A percentile compares a stretch with the other conserved stretches of the same genome.
These are phyloP conservation scores for Picea abies DNA, from an alignment of 83 land plant species.

Conservation along the genomic window DNA sequence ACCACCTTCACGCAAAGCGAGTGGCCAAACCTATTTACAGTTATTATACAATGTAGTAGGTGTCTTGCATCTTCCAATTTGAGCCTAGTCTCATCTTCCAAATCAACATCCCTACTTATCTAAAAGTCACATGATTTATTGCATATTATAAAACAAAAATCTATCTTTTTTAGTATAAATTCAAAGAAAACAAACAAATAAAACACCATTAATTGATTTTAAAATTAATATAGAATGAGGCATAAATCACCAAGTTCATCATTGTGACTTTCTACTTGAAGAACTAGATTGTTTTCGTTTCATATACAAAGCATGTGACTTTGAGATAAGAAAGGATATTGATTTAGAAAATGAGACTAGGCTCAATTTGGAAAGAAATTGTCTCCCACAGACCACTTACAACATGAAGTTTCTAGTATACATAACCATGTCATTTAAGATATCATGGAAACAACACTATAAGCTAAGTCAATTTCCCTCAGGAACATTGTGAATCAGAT, in stretches of 20 bases:
- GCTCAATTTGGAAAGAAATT: too few species aligned
- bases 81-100: conserved; percentile 36
- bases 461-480: too few species aligned
- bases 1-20: conserved; percentile 68
- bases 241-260: not conserved
- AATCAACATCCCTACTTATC: conserved; percentile 34
- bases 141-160: conserved; percentile 33
- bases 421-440: too few species aligned
- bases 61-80: conserved; percentile 59
- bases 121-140: conserved; percentile 34
- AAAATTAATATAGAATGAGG: not conserved
- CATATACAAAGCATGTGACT: too few species aligned
- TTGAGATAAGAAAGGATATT: too few species aligned
- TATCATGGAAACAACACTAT: too few species aligned
- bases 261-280: not conserved
- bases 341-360: too few species aligned
- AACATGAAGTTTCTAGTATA: too few species aligned
- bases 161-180: not conserved
- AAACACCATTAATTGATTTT: not conserved
- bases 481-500: too few species aligned
- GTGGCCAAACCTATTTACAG: conserved; percentile 68
- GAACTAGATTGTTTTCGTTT: too few species aligned
- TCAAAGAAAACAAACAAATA: not conserved
- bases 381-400: too few species aligned
- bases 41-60: conserved; percentile 65